Evolutionary conservation across 2,329 filamentous ascomycete species (phyloP).

Genomic region (Colletotrichum abscissum): DNA sequence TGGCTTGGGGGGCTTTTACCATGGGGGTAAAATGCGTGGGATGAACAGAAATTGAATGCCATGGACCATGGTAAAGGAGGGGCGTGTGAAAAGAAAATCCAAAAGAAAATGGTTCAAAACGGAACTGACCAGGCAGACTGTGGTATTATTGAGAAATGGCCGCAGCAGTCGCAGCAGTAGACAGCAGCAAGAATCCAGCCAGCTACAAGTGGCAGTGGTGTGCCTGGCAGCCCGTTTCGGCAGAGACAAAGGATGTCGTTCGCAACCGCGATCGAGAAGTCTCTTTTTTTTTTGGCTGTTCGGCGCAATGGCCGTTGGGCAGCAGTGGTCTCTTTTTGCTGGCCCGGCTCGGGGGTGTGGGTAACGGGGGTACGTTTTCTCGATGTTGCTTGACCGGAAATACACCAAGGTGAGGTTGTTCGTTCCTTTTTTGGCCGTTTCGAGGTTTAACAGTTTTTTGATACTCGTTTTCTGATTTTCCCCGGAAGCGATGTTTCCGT

Average conservation of each 20-base stretch:
- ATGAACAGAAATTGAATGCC: constrained; percentile 14
- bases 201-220: constrained; percentile 22
- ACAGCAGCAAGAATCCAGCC: not conserved
- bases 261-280: constrained; percentile 35
- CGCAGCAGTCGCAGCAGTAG: constrained; percentile 11
- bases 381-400: not conserved
- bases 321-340: constrained; percentile 26
- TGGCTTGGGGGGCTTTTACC: constrained; percentile 6
- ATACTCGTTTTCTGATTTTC: not conserved
- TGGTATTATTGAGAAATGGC: constrained; percentile 27
- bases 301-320: constrained; percentile 28
- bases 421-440: constrained; percentile 3
- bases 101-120: constrained; percentile 2
- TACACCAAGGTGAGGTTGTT: constrained; percentile 4
- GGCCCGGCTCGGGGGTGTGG: constrained; percentile 5
- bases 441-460: not conserved
- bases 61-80: not conserved
- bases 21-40: constrained; percentile 22
- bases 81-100: constrained; percentile 16
- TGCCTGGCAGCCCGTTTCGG: constrained; percentile 20
- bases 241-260: constrained; percentile 27
- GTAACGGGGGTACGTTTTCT: constrained; percentile 18
- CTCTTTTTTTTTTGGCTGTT: constrained; percentile 13
- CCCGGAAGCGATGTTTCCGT: not conserved
- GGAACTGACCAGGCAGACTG: constrained; percentile 8